Base-by-base conservation (phyloP, 768 basidiomycete genomes). In the Lactarius deliciosus region DNA sequence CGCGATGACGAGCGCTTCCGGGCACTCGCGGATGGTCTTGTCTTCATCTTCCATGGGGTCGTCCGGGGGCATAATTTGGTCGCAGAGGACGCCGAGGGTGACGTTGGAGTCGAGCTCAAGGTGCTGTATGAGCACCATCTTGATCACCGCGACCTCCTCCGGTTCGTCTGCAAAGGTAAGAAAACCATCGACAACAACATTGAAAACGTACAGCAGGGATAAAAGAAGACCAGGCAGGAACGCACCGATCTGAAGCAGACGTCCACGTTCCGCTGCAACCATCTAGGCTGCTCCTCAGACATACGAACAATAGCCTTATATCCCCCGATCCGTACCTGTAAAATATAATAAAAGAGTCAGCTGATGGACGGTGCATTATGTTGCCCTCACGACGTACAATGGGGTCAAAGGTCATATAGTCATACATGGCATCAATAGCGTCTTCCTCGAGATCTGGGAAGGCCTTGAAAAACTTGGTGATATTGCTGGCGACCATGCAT, bases 241-340 rank as follows among this genome's bases (percentile, higher is more conserved):
- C 87, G 74, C 73, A 90, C 89, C 89, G 70, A 86, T 88, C 74
- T 90, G 90, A 13, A 91, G 79, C 20, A 91, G 2, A 91, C 90
- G 75, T 91, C 89, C 5, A 86, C 84, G 73, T 91, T 91, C 69
- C 89, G 77, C 74, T 85, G 86, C 60, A 90, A 80, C 83, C 83
- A 86, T 71, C 82, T 85, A 57, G 73, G 78, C 64, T 85, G 80
- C 63, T 79, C 80, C 30, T 69, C 74, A 40, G 82, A 84, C 15
- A 82, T 79, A 59, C 77, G 74, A 6, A 83, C 84, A 62, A 91
- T 83, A 2, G 88, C 86, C 20, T 76, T 74, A 73, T 91, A 91
- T 11, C 90, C 89, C 56, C 84, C 83, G 61, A 85, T 81, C 20
- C 89, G 83, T 16, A 90, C 86, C 88, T 90, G 65, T 10, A 65